Base-by-base conservation (phyloP, 257 asterid genomes). In the Perilla frutescens region DNA sequence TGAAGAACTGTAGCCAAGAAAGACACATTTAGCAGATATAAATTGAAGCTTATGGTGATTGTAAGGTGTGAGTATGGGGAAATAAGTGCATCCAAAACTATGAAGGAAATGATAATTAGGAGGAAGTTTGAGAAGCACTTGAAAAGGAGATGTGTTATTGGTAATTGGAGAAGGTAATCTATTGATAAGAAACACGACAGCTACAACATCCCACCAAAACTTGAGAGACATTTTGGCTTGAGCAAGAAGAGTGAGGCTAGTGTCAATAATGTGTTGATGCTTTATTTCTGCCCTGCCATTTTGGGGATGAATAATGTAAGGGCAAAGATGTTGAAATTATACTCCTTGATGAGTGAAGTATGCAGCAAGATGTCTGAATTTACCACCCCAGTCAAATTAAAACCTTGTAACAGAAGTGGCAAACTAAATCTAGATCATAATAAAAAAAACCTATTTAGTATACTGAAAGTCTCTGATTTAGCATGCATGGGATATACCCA, bases 11-110 rank as follows among this genome's bases (percentile, higher is more conserved):
- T 57, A 57, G 13, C 41, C 63, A 29, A 57, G 9, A 7, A 57
- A 57, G 0, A 57, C 12, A 29, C 63, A 57, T 7, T 90, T 8
- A 92, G 94, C 44, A 79, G 85, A 6, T 1, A 3, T 2, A 44
- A 44, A 44, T 44, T 44, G 49, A 1, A 44, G 49, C 12, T 44
- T 44, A 10, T 7, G 1, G 1, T 44, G 3, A 6, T 44, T 44
- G 5, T 44, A 44, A 10, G 49, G 49, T 1, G 10, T 7, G 9
- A 44, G 49, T 1, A 44, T 1, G 49, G 4, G 49, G 5, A 44
- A 44, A 44, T 6, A 44, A 1, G 6, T 44, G 1, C 4, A 44
- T 1, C 49, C 4, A 44, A 44, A 44, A 44, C 10, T 6, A 1
- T 44, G 8, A 10, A 44, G 49, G 5, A 6, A 44, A 44, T 44